Conservation (phyloP, 345 rosid species). For the Carallia pectinifolia region DNA sequence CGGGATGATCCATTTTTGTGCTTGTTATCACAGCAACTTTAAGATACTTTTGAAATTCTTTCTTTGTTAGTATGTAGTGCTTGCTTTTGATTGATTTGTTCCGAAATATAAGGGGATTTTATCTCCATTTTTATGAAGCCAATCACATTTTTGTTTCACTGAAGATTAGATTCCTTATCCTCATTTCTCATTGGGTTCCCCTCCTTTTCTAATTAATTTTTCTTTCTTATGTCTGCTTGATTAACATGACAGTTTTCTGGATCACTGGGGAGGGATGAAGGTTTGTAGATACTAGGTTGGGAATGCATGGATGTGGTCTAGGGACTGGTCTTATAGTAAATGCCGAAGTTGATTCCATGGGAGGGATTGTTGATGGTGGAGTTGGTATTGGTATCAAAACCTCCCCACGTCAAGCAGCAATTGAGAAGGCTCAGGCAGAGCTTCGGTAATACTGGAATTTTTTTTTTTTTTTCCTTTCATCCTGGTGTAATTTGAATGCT, state of each 20-base stretch:
- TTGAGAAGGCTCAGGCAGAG: slow-evolving; percentile 95
- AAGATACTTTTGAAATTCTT: not conserved
- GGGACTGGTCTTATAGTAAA: slow-evolving; percentile 65
- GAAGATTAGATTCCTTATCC: not conserved
- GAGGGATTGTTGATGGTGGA: slow-evolving; percentile 96
- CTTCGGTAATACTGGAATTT: slow-evolving; percentile 59
- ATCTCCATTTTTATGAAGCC: not conserved
- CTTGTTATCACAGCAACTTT: not conserved
- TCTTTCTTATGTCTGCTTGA: not conserved
- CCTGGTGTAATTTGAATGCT: slow-evolving; percentile 4
- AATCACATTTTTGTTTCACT: not conserved
- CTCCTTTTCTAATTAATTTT: not conserved
- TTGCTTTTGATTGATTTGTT: not conserved
- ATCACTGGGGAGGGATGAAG: slow-evolving; percentile 14
- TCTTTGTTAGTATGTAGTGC: not conserved
- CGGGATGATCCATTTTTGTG: too few relatives aligned
- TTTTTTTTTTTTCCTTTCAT: slow-evolving; percentile 6
- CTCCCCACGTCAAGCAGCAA: slow-evolving; percentile 85
- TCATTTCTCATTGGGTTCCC: not conserved
- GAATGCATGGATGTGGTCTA: slow-evolving; percentile 78
- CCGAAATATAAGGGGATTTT: not conserved
- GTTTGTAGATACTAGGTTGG: slow-evolving; percentile 21
- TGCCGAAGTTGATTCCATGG: slow-evolving; percentile 99
- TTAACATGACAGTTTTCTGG: slow-evolving; percentile 15
- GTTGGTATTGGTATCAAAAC: slow-evolving; percentile 79